Conservation (phyloP, 495 filamentous ascomycete species). For the Talaromyces borbonicus region DNA sequence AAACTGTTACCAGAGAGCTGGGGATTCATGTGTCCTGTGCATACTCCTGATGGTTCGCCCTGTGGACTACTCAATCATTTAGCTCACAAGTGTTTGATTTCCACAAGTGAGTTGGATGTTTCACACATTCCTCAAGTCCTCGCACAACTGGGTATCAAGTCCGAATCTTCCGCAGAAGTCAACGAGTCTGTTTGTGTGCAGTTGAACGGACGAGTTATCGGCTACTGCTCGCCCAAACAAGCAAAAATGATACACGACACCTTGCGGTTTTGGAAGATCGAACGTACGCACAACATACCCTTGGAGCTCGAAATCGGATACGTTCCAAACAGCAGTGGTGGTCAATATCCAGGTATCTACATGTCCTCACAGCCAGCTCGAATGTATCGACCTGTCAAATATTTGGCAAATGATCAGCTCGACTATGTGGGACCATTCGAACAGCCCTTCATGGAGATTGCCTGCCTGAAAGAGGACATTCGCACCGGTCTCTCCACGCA, state of each 20-base stretch:
- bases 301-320: constrained; percentile 83
- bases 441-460: constrained; percentile 97
- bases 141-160: constrained; percentile 65
- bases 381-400: constrained; percentile 88
- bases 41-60: constrained; percentile 91
- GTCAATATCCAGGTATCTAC: constrained; percentile 92
- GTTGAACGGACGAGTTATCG: constrained; percentile 80
- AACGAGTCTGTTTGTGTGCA: constrained; percentile 79
- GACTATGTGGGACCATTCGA: constrained; percentile 90
- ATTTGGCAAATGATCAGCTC: constrained; percentile 70
- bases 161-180: constrained; percentile 60
- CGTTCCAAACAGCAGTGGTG: constrained; percentile 73
- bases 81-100: constrained; percentile 87
- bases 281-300: constrained; percentile 76
- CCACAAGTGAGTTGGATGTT: constrained; percentile 58
- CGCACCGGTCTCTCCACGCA: constrained; percentile 81
- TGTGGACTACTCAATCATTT: constrained; percentile 94
- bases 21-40: constrained; percentile 95
- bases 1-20: constrained; percentile 94
- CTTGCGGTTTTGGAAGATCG: constrained; percentile 90
- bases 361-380: constrained; percentile 77
- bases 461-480: constrained; percentile 74
- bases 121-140: constrained; percentile 62
- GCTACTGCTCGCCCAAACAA: constrained; percentile 79
- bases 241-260: constrained; percentile 71